These are phyloP conservation scores for Chalara sp. DNA, from an alignment of 2,329 filamentous ascomycete genomes.

Conservation along the genomic window DNA sequence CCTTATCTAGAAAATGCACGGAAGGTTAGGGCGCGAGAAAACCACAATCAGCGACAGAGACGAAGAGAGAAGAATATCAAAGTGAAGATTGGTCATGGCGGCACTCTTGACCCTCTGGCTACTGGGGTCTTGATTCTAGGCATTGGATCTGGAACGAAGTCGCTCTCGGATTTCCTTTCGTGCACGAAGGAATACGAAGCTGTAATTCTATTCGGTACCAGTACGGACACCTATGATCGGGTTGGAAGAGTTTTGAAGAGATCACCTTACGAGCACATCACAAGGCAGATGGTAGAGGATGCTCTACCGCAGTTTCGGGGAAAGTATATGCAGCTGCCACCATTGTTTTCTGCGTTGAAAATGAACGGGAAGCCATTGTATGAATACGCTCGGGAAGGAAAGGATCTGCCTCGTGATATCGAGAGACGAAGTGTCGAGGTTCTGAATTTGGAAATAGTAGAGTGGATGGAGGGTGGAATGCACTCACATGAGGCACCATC, in stretches of 20 bases:
- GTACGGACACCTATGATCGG: slow-evolving; percentile 87
- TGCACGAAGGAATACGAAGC: slow-evolving; percentile 95
- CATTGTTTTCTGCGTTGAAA: slow-evolving; percentile 86
- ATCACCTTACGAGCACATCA: slow-evolving; percentile 74
- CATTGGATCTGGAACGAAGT: slow-evolving; percentile 81
- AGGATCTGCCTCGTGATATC: slow-evolving; percentile 78
- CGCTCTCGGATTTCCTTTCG: slow-evolving; percentile 67
- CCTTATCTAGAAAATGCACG: slow-evolving; percentile 66
- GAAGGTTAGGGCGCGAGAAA: slow-evolving; percentile 46
- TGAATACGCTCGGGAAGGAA: slow-evolving; percentile 89
- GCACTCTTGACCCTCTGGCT: slow-evolving; percentile 88
- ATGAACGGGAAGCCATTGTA: slow-evolving; percentile 93
- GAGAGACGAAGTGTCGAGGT: slow-evolving; percentile 75
- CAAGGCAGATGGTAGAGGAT: slow-evolving; percentile 68
- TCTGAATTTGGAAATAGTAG: slow-evolving; percentile 67
- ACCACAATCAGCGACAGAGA: slow-evolving; percentile 51
- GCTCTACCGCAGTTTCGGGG: slow-evolving; percentile 71
- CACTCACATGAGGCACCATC: slow-evolving; percentile 76
- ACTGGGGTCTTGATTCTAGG: slow-evolving; percentile 89
- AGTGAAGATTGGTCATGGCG: slow-evolving; percentile 94
- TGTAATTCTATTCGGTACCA: slow-evolving; percentile 81
- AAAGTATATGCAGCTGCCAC: slow-evolving; percentile 81
- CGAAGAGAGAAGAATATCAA: slow-evolving; percentile 54
- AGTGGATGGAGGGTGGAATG: slow-evolving; percentile 77
- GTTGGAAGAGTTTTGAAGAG: slow-evolving; percentile 76